phyloP scores from a whole-genome alignment of 2,329 filamentous ascomycete species.

The Sordariomycetes sp. region DNA sequence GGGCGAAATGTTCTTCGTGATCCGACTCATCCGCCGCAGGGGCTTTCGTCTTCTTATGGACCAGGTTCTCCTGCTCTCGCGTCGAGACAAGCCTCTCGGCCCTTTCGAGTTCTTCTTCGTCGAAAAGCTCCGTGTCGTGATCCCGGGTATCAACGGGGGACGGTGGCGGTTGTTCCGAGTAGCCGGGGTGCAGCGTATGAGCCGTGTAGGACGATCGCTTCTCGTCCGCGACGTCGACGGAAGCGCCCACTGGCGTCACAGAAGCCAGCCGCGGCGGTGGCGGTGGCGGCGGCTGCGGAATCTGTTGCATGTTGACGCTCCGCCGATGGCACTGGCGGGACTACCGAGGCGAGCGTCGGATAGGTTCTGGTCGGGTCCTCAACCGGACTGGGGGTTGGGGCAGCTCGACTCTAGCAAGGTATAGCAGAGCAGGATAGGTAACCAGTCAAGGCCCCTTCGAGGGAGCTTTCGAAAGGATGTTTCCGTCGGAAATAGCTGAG shows the following conservation, averaged over 20 bases:
- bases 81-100: constrained; percentile 33
- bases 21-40: background rate
- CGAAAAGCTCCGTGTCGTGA: constrained; percentile 24
- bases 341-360: background rate
- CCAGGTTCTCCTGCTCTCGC: constrained; percentile 19
- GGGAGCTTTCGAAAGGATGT: background rate
- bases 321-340: background rate
- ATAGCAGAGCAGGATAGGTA: background rate
- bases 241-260: background rate
- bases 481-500: background rate
- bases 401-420: background rate
- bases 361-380: background rate
- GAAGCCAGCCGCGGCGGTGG: background rate
- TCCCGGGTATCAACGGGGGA: background rate
- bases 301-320: background rate
- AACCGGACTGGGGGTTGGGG: background rate
- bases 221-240: constrained; percentile 8
- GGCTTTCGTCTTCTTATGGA: background rate
- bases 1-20: background rate
- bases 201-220: constrained; percentile 9
- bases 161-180: background rate
- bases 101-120: constrained; percentile 37
- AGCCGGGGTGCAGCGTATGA: constrained; percentile 5
- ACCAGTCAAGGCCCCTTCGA: background rate
- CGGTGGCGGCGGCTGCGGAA: background rate